A percentile compares a stretch with the other conserved stretches of the same genome.
Conservation (phyloP, 805 yeast genomes). For the Scheffersomyces coipomensis region DNA sequence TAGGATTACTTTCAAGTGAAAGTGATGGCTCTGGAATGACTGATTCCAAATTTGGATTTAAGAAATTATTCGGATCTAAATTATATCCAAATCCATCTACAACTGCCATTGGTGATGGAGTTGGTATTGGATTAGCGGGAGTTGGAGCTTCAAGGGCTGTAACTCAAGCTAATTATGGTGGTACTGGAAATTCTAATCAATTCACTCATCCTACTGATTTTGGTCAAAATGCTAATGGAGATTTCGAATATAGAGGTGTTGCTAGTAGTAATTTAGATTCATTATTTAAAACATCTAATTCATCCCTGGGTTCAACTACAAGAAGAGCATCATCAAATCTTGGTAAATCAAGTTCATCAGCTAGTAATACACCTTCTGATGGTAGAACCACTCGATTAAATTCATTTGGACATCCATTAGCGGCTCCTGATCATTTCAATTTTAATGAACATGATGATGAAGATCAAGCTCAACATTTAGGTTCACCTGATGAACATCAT, state of each 20-base stretch:
- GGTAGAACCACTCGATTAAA: conserved; percentile 19
- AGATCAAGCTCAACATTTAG: background rate
- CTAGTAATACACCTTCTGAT: background rate
- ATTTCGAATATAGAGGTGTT: conserved; percentile 43
- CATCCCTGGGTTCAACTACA: conserved; percentile 5
- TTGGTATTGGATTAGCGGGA: conserved; percentile 7
- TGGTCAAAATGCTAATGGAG: conserved; percentile 20
- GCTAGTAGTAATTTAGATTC: conserved; percentile 41
- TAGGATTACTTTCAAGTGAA: background rate
- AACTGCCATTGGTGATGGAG: conserved; percentile 9
- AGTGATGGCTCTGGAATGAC: conserved; percentile 1
- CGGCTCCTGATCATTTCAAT: conserved; percentile 18
- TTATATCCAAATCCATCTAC: conserved; percentile 1
- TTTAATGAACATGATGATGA: conserved; percentile 12
- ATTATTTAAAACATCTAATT: conserved; percentile 25
- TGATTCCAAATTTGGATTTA: conserved; percentile 20
- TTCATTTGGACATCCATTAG: conserved; percentile 23
- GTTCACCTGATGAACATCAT: conserved; percentile 1
- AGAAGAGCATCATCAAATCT: conserved; percentile 7
- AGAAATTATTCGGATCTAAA: conserved; percentile 28
- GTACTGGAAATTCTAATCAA: conserved; percentile 7
- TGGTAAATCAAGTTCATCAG: conserved; percentile 2
- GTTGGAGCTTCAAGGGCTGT: conserved; percentile 3
- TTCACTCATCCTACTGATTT: conserved; percentile 5
- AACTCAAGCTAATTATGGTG: conserved; percentile 17